Evolutionary conservation across 345 rosid species (phyloP).

Genomic region (Eucalyptus grandis): DNA sequence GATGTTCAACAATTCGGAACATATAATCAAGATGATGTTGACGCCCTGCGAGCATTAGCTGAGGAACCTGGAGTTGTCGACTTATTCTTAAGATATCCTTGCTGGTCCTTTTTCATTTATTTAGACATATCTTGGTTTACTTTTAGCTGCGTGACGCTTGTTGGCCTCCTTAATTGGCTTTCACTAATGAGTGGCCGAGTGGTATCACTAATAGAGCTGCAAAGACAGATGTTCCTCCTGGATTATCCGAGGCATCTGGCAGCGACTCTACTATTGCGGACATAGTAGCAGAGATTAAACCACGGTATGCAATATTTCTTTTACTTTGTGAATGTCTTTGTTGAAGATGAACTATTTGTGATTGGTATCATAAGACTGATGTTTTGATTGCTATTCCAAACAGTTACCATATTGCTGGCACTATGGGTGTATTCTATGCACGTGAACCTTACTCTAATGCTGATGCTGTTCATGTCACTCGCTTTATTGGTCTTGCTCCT

Average conservation of each 20-base stretch:
- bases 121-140: not conserved
- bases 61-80: constrained; percentile 81
- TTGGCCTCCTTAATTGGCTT: constrained; percentile 35
- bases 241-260: constrained; percentile 38
- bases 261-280: constrained; percentile 51
- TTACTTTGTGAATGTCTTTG: not conserved
- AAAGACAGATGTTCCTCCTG: constrained; percentile 35
- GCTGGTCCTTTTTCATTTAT: not conserved
- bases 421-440: constrained; percentile 70
- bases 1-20: constrained; percentile 56
- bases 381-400: constrained; percentile 4
- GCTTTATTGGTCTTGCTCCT: constrained; percentile 85
- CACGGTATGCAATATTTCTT: constrained; percentile 35
- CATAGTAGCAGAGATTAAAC: constrained; percentile 77
- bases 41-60: constrained; percentile 81
- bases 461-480: constrained; percentile 70
- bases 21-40: constrained; percentile 79
- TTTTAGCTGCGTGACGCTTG: not conserved
- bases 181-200: constrained; percentile 93
- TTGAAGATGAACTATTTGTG: not conserved
- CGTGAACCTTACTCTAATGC: constrained; percentile 76
- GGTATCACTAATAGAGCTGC: constrained; percentile 53
- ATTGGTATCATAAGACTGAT: not conserved
- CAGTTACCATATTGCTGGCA: constrained; percentile 90
- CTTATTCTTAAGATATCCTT: constrained; percentile 90